These are phyloP conservation scores for Dalbergia cultrata DNA, from an alignment of 306 rosid genomes.

Conservation along the genomic window DNA sequence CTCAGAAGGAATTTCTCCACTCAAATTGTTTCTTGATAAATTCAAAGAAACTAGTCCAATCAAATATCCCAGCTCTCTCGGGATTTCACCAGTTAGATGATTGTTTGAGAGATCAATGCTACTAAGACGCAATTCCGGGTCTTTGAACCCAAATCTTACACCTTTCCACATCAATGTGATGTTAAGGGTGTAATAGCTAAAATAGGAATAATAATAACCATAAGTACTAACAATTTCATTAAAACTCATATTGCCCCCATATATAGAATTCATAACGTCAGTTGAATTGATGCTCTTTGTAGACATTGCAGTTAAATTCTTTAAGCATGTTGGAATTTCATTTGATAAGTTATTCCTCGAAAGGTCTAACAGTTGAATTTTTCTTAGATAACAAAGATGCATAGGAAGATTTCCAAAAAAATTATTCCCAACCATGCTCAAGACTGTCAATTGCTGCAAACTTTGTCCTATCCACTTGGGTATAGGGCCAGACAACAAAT, in stretches of 20 bases:
- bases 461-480: conserved; percentile 41
- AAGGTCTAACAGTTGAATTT: background rate
- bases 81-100: conserved; percentile 11
- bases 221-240: too few species aligned
- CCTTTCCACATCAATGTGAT: conserved; percentile 21
- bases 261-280: too few species aligned
- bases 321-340: conserved; percentile 4
- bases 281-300: background rate
- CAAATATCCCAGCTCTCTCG: conserved; percentile 4
- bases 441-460: background rate
- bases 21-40: conserved; percentile 35
- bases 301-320: conserved; percentile 13
- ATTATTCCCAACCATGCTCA: background rate
- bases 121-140: background rate
- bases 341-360: conserved; percentile 5
- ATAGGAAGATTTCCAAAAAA: background rate
- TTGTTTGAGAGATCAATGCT: conserved; percentile 48
- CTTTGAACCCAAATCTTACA: background rate
- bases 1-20: conserved; percentile 33
- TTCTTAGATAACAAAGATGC: background rate
- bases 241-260: background rate
- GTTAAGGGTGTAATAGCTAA: background rate
- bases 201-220: too few species aligned
- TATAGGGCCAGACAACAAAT: background rate
- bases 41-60: conserved; percentile 32